Evolutionary conservation across 352 stramenopile species (phyloP).

Genomic region (Globisporangium ultimum): DNA sequence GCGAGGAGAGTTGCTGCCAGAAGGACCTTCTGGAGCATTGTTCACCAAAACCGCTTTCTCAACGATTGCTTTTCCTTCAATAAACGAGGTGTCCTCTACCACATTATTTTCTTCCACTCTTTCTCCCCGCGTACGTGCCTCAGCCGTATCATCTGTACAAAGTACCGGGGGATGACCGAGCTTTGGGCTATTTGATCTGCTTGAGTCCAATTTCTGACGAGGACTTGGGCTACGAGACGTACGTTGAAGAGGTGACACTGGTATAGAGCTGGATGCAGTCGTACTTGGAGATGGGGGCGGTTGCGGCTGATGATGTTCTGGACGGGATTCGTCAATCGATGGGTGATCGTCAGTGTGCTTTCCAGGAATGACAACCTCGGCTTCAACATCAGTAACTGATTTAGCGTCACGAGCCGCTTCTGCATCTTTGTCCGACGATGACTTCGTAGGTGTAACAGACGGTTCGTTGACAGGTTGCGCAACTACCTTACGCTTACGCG

Average conservation of each 20-base stretch:
- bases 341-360: too few species aligned
- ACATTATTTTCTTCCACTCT: neutral
- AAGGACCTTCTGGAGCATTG: conserved; percentile 1
- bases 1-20: neutral
- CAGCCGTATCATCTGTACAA: neutral
- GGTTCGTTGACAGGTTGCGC: too few species aligned
- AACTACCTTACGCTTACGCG: neutral
- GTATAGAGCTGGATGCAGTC: neutral
- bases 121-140: neutral
- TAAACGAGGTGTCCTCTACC: neutral
- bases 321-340: too few species aligned
- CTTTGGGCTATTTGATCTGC: conserved; percentile 1
- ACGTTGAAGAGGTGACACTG: conserved; percentile 7
- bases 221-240: conserved; percentile 8
- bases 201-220: conserved; percentile 11
- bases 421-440: neutral
- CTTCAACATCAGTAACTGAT: too few species aligned
- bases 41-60: neutral
- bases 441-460: neutral
- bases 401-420: neutral
- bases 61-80: neutral
- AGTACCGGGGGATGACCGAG: too few species aligned
- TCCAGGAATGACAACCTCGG: too few species aligned
- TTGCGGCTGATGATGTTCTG: neutral
- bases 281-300: neutral